These are phyloP conservation scores for Vitis riparia DNA, from an alignment of 164 flowering plant species.

Conservation along the genomic window DNA sequence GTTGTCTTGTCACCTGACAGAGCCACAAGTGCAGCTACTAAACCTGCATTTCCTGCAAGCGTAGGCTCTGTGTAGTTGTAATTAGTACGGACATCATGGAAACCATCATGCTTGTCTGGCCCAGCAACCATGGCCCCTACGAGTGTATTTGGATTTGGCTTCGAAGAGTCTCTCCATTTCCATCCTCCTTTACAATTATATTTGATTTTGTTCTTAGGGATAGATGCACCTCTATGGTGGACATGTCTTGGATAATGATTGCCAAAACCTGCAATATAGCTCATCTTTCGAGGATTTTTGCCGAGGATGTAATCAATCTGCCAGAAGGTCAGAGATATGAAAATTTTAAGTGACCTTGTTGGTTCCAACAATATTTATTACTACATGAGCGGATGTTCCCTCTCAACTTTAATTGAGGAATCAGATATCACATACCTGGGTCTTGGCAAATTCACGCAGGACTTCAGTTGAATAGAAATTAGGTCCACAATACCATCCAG, in stretches of 20 bases:
- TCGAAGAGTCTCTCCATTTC: constrained; percentile 84
- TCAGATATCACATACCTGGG: constrained; percentile 57
- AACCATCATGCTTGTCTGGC: constrained; percentile 85
- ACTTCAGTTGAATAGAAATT: constrained; percentile 71
- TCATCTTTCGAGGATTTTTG: constrained; percentile 90
- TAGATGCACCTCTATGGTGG: constrained; percentile 94
- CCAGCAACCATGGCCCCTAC: constrained; percentile 99
- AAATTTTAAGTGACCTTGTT: background rate
- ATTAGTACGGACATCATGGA: constrained; percentile 77
- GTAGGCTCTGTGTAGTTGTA: constrained; percentile 97
- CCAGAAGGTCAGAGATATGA: constrained; percentile 1
- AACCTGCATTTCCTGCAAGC: constrained; percentile 92
- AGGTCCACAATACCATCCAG: constrained; percentile 99
- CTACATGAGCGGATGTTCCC: too few relatives aligned
- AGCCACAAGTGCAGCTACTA: constrained; percentile 93
- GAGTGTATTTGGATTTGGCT: constrained; percentile 80
- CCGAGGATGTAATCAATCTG: constrained; percentile 97
- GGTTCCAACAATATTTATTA: background rate
- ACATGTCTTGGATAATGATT: constrained; percentile 77
- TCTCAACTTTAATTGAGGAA: background rate
- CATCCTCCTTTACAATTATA: constrained; percentile 94
- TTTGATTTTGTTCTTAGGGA: constrained; percentile 76
- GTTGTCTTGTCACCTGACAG: constrained; percentile 57
- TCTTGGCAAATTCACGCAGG: constrained; percentile 82
- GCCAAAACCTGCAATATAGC: constrained; percentile 91